Conservation (phyloP, 1,139 yeast genomes). For the Diutina rugosa region DNA sequence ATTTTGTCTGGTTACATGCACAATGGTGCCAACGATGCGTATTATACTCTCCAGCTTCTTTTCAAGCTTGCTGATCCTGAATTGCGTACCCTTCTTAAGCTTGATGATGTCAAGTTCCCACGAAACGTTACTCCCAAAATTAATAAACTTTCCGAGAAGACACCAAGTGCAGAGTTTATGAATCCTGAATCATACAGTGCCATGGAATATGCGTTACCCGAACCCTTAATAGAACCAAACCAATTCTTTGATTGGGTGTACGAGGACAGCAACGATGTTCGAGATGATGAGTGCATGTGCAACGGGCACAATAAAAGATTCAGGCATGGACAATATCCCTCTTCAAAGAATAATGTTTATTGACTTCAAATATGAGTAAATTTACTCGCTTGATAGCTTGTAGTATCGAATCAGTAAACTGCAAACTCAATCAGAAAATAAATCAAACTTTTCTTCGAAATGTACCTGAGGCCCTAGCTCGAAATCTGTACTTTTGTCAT, state of each 20-base stretch:
- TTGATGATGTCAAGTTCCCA: constrained; percentile 10
- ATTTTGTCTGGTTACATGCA: constrained; percentile 25
- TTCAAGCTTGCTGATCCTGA: constrained; percentile 43
- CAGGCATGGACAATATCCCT: too few relatives aligned
- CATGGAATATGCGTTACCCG: background rate
- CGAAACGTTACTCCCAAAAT: background rate
- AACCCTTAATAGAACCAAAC: background rate
- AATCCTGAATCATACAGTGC: background rate
- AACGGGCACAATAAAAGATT: too few relatives aligned
- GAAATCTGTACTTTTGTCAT: too few relatives aligned
- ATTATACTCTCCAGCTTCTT: constrained; percentile 45
- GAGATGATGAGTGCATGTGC: too few relatives aligned
- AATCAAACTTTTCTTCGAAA: too few relatives aligned
- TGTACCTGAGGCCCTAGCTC: too few relatives aligned
- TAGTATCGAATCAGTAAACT: too few relatives aligned
- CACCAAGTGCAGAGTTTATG: background rate
- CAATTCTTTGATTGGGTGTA: background rate
- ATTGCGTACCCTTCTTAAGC: constrained; percentile 16
- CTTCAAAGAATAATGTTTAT: too few relatives aligned
- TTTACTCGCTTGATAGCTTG: too few relatives aligned
- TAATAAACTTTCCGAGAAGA: background rate
- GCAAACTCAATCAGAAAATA: too few relatives aligned
- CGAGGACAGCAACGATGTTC: background rate
- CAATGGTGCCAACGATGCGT: constrained; percentile 80
- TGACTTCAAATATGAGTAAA: too few relatives aligned